Conservation (phyloP, 371 early-diverging fungal genomes). For the Fennellomyces sp. region DNA sequence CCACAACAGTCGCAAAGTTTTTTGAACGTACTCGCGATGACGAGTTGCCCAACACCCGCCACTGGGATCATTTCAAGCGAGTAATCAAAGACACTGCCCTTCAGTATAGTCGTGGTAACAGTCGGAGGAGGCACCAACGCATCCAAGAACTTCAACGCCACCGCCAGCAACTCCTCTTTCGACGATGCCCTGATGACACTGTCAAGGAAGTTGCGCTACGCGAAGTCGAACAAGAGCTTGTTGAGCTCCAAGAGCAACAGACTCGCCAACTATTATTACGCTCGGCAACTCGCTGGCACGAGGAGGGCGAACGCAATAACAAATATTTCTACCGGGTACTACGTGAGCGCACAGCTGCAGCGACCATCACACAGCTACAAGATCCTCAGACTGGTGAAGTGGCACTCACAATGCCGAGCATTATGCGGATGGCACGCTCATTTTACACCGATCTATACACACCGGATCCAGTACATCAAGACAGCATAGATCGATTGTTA, state of each 20-base stretch:
- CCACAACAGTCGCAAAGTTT: neutral
- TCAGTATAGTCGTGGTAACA: neutral
- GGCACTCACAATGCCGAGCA: neutral
- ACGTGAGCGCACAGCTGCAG: conserved; percentile 1
- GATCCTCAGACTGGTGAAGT: neutral
- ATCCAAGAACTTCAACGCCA: neutral
- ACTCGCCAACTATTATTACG: conserved; percentile 5
- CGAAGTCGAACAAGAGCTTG: conserved; percentile 3
- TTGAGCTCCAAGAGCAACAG: neutral
- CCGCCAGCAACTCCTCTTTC: no score
- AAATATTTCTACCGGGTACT: conserved; percentile 25
- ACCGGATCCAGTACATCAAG: conserved; percentile 1
- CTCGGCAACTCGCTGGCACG: conserved; percentile 22
- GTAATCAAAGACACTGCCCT: neutral
- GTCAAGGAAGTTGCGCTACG: neutral
- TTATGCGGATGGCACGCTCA: neutral
- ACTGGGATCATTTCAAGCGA: neutral
- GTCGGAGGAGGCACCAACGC: neutral
- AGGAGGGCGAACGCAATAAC: conserved; percentile 29
- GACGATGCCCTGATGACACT: no score
- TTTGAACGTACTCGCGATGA: no score
- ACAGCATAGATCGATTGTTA: neutral
- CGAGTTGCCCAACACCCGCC: neutral
- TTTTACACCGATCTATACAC: conserved; percentile 12
- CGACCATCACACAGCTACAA: conserved; percentile 12